Percentiles rank a stretch among this genome's conserved stretches.
Evolutionary conservation across 495 filamentous ascomycete genomes (phyloP).

Genomic region (Xylaria telfairii): DNA sequence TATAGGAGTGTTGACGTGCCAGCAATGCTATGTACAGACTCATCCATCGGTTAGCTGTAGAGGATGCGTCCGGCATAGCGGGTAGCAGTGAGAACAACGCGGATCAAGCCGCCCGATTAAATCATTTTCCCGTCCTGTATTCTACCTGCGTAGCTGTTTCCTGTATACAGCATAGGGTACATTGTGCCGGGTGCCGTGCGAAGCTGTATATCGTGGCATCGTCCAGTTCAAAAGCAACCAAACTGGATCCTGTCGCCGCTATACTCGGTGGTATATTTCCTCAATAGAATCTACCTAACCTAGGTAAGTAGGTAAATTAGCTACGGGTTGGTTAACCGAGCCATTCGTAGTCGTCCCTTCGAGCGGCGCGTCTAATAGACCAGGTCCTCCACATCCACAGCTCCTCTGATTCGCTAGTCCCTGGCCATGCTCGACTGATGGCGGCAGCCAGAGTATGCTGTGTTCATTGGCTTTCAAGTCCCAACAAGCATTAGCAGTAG

Average conservation of each 20-base stretch:
- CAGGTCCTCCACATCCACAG: not conserved
- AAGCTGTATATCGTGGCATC: constrained; percentile 3
- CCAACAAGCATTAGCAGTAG: not conserved
- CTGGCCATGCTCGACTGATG: not conserved
- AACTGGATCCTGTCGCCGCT: not conserved
- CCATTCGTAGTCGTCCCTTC: constrained; percentile 13
- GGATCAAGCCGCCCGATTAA: not conserved
- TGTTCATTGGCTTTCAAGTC: not conserved
- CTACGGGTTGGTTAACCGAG: constrained; percentile 12
- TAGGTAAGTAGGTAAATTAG: constrained; percentile 6
- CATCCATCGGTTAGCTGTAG: not conserved
- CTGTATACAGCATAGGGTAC: not conserved
- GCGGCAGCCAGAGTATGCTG: constrained; percentile 4
- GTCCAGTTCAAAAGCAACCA: not conserved
- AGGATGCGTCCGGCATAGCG: not conserved
- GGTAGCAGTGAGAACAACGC: not conserved
- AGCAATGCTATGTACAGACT: not conserved
- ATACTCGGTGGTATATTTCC: not conserved
- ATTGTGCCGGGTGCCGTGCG: not conserved
- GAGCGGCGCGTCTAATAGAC: constrained; percentile 16
- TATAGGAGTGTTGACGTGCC: not conserved
- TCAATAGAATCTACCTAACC: not conserved
- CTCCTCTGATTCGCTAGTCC: constrained; percentile 10
- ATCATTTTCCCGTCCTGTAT: not conserved
- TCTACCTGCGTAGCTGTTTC: not conserved